phyloP scores from a whole-genome alignment of 2,329 filamentous ascomycete species.

The Diaporthe humulicola region DNA sequence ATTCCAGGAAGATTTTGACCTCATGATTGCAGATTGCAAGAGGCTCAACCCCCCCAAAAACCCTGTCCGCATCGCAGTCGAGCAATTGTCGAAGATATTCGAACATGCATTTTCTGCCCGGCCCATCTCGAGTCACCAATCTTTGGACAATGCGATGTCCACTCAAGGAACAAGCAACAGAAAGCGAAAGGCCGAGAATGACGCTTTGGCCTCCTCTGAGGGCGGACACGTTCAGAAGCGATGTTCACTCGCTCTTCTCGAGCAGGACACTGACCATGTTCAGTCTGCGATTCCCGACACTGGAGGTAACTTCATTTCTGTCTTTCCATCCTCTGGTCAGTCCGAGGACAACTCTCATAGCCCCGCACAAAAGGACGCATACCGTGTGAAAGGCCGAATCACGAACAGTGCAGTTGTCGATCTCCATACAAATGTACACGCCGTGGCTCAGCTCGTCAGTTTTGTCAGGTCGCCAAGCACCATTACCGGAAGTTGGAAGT shows the following conservation, averaged over 20 bases:
- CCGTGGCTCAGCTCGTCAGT: not conserved
- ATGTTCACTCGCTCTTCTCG: not conserved
- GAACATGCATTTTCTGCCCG: not conserved
- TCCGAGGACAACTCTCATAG: fast-evolving
- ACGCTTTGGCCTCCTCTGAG: not conserved
- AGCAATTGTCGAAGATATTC: not conserved
- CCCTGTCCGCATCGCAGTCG: not conserved
- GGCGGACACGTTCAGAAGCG: not conserved
- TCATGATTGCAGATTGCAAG: not conserved
- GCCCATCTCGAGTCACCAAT: not conserved
- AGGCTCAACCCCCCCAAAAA: not conserved
- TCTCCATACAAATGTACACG: fast-evolving
- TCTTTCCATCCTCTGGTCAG: not conserved
- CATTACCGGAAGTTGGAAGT: not conserved
- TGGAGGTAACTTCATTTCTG: not conserved
- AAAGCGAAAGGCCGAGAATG: not conserved
- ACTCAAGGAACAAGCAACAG: no score
- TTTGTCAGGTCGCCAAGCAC: not conserved
- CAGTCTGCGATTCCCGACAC: not conserved
- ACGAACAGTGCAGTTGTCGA: fast-evolving
- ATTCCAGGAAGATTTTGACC: not conserved
- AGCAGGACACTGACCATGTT: not conserved
- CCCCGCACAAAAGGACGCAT: no score
- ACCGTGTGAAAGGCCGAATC: not conserved
- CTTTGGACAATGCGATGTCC: not conserved